Evolutionary conservation across 2,329 filamentous ascomycete species (phyloP).

Genomic region (Thyridium curvatum): DNA sequence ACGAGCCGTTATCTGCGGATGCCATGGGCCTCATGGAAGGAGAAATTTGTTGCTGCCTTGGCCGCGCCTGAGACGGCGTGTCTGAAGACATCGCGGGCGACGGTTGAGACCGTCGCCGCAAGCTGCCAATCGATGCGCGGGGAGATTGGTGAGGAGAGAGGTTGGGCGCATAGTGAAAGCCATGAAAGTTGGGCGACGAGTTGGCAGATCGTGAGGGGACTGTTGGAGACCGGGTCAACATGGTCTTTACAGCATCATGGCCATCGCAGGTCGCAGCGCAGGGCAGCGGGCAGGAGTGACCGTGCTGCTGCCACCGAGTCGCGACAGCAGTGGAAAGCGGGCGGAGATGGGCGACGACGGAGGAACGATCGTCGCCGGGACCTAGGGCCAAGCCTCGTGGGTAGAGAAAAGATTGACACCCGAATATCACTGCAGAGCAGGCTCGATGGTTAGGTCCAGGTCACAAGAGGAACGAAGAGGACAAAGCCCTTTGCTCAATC

Average conservation of each 20-base stretch:
- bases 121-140: slow-evolving; percentile 20
- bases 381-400: no score
- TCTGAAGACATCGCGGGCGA: slow-evolving; percentile 21
- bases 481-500: no score
- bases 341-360: no score
- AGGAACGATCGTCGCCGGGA: no score
- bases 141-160: slow-evolving; percentile 34
- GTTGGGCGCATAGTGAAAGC: slow-evolving; percentile 40
- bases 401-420: no score
- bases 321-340: no score
- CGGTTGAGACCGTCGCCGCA: slow-evolving; percentile 11
- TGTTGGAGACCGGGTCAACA: slow-evolving; percentile 51
- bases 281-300: slow-evolving; percentile 3
- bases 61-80: slow-evolving; percentile 14
- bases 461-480: no score
- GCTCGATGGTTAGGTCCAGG: no score
- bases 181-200: slow-evolving; percentile 41
- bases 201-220: slow-evolving; percentile 43
- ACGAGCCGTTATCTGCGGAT: slow-evolving; percentile 10
- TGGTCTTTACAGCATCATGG: slow-evolving; percentile 46
- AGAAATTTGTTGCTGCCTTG: slow-evolving; percentile 40
- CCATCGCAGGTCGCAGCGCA: slow-evolving; percentile 11
- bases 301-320: slow-evolving; percentile 2
- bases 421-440: no score
- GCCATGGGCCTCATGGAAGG: slow-evolving; percentile 37